Evolutionary conservation across 2,329 filamentous ascomycete species (phyloP).

Genomic region (Thelonectria rubi): DNA sequence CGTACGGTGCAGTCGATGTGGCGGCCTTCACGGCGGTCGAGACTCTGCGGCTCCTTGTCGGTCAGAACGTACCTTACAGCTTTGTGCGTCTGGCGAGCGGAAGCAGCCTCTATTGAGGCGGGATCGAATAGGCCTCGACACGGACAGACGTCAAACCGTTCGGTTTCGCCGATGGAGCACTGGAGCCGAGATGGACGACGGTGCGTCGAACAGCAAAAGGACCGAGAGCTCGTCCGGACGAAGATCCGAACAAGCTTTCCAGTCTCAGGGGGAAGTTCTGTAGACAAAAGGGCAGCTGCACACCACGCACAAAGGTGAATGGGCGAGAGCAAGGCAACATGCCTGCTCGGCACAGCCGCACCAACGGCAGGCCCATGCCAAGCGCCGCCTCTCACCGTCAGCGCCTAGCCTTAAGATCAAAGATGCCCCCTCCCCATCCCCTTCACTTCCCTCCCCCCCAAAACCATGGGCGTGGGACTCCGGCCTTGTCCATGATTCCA

Average conservation of each 20-base stretch:
- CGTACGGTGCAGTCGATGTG: conserved; percentile 82
- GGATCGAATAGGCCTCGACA: conserved; percentile 39
- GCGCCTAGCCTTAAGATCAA: conserved; percentile 20
- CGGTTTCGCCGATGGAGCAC: conserved; percentile 1
- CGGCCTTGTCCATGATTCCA: conserved; percentile 11
- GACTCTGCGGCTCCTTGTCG: conserved; percentile 79
- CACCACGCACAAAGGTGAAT: conserved; percentile 5
- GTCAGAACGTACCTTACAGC: conserved; percentile 87
- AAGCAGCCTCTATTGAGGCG: conserved; percentile 55
- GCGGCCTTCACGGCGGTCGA: conserved; percentile 87
- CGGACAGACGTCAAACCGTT: not conserved
- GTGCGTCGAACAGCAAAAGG: conserved; percentile 13
- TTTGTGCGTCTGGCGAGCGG: conserved; percentile 80
- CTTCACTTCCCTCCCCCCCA: not conserved
- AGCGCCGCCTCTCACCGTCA: conserved; percentile 22
- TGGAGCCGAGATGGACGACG: conserved; percentile 25
- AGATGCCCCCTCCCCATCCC: conserved; percentile 9
- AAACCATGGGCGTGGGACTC: conserved; percentile 3
- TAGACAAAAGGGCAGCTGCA: conserved; percentile 1
- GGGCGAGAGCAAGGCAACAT: conserved; percentile 11
- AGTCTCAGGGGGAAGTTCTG: conserved; percentile 26
- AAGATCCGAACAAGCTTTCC: conserved; percentile 23
- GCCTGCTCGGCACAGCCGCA: conserved; percentile 14
- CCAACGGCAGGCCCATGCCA: conserved; percentile 24
- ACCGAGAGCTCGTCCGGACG: conserved; percentile 29